These are phyloP conservation scores for Setomelanomma holmii DNA, from an alignment of 2,329 filamentous ascomycete genomes.

Conservation along the genomic window DNA sequence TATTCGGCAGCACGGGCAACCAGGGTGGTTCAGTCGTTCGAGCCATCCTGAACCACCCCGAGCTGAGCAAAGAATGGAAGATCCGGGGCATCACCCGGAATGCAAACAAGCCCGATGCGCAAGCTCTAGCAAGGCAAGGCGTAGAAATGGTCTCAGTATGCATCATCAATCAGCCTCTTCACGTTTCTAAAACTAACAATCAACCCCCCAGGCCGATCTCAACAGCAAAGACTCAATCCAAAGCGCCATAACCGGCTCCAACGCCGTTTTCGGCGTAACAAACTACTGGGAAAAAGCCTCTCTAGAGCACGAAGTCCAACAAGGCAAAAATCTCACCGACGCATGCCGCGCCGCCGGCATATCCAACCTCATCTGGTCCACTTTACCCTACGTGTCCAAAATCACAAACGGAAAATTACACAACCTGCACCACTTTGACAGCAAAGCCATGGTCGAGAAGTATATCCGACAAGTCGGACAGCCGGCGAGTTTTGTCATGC, in stretches of 20 bases:
- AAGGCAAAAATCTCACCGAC: slow-evolving; percentile 21
- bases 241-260: slow-evolving; percentile 15
- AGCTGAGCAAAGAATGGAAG: slow-evolving; percentile 56
- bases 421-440: slow-evolving; percentile 48
- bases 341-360: slow-evolving; percentile 16
- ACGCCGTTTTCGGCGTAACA: slow-evolving; percentile 23
- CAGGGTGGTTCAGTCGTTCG: slow-evolving; percentile 65
- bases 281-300: slow-evolving; percentile 24
- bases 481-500: slow-evolving; percentile 24
- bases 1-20: slow-evolving; percentile 67
- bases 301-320: slow-evolving; percentile 17
- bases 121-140: slow-evolving; percentile 46
- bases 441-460: slow-evolving; percentile 45
- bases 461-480: slow-evolving; percentile 27
- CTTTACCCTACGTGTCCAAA: slow-evolving; percentile 18
- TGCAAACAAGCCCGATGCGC: slow-evolving; percentile 51
- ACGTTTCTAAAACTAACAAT: no score
- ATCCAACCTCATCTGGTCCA: slow-evolving; percentile 20
- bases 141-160: slow-evolving; percentile 22
- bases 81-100: slow-evolving; percentile 64
- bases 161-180: background rate
- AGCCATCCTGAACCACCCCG: slow-evolving; percentile 50
- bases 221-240: slow-evolving; percentile 16
- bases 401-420: slow-evolving; percentile 36
- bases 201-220: slow-evolving; percentile 14